phyloP scores from a whole-genome alignment of 164 flowering plant species.

The Magnolia sinica region DNA sequence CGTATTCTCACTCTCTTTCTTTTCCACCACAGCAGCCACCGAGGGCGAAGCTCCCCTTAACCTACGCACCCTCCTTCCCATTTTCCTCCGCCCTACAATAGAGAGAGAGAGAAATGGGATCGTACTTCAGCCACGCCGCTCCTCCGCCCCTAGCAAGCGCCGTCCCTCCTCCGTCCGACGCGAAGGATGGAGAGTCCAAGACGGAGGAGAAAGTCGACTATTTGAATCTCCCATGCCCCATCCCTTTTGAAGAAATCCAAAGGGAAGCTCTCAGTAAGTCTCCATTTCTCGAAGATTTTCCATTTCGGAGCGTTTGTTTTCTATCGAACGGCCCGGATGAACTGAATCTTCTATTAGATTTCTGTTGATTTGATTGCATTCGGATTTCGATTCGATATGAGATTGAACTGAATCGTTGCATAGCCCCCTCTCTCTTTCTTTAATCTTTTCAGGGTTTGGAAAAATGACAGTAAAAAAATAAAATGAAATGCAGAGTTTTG shows the following conservation, averaged over 20 bases:
- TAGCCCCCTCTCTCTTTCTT: too few species aligned
- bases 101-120: conserved; percentile 4
- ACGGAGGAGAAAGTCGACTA: conserved; percentile 44
- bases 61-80: neutral
- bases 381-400: too few species aligned
- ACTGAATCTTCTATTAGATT: too few species aligned
- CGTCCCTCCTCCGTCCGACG: neutral
- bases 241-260: conserved; percentile 84
- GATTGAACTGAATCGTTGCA: too few species aligned
- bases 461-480: too few species aligned
- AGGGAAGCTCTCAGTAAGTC: conserved; percentile 81
- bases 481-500: too few species aligned
- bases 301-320: neutral
- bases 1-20: neutral
- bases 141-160: neutral
- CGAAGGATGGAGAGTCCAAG: conserved; percentile 3
- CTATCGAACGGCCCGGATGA: too few species aligned
- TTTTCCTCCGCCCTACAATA: too few species aligned
- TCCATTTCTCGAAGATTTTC: neutral
- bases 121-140: conserved; percentile 13
- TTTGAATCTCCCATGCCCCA: conserved; percentile 76
- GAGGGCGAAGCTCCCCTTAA: neutral
- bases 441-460: too few species aligned
- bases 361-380: too few species aligned
- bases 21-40: neutral